Evolutionary conservation across 345 rosid species (phyloP), one percentile per base, ranked within the genome.

Genomic region (Ceriops zippeliana): DNA sequence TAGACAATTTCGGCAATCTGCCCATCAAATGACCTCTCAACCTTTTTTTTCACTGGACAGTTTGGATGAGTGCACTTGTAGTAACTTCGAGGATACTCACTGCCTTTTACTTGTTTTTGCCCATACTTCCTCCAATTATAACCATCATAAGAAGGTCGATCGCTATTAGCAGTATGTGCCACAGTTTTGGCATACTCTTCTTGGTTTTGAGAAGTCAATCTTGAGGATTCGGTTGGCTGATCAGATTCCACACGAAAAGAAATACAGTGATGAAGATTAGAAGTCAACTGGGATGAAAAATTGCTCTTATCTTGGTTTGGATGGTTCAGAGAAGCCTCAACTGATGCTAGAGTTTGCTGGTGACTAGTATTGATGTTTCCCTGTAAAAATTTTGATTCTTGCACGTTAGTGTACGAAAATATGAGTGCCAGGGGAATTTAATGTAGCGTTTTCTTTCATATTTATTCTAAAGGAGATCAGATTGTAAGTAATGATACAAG

Each of bases 121-220:
- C 99, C 99, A 37, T 96, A 96, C 69, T 96, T 96, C 75, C 97
- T 87, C 99, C 99, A 96, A 42, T 96, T 96, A 75, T 96, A 96
- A 49, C 99, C 99, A 46, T 96, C 98, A 70, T 82, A 82, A 0
- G 92, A 90, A 63, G 97, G 89, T 52, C 91, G 78, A 32, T 90
- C 89, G 57, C 7, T 68, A 13, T 65, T 74, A 21, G 77, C 78
- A 28, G 61, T 34, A 0, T 75, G 62, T 7, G 78, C 68, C 61
- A 70, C 34, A 30, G 65, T 27, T 75, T 79, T 87, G 1, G 72
- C 57, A 49, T 86, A 88, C 71, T 83, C 88, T 63, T 86, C 86
- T 37, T 75, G 59, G 46, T 58, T 77, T 46, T 72, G 86, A 34
- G 69, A 51, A 17, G 66, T 67, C 65, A 62, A 22, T 78, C 77